phyloP scores from a whole-genome alignment of 495 filamentous ascomycete species.

The Emericellopsis terricola region DNA sequence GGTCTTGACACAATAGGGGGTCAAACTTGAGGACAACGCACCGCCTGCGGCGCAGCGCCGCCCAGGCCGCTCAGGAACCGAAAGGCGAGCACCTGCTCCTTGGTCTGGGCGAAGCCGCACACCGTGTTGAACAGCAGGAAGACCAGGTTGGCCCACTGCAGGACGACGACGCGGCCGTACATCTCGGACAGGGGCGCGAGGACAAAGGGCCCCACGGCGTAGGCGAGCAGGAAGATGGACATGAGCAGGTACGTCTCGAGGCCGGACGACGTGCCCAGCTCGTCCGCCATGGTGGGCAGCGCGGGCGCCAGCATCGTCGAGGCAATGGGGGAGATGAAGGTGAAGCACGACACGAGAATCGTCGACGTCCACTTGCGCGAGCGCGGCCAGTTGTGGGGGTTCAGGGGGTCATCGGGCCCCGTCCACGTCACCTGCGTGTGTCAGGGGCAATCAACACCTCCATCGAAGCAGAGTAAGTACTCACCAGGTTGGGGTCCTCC shows the following conservation, averaged over 20 bases:
- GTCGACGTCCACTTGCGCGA: constrained; percentile 34
- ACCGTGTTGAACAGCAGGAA: constrained; percentile 40
- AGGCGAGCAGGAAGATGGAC: constrained; percentile 61
- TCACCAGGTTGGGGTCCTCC: no score
- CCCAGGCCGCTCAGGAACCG: constrained; percentile 38
- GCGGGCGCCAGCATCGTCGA: constrained; percentile 61
- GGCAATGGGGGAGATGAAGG: constrained; percentile 49
- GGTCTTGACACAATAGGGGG: no score
- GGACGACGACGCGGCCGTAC: constrained; percentile 38
- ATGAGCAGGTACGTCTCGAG: constrained; percentile 41
- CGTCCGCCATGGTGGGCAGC: constrained; percentile 31
- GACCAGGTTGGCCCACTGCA: constrained; percentile 32
- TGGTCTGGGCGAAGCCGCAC: constrained; percentile 35
- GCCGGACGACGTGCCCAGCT: constrained; percentile 38
- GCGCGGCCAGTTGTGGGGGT: constrained; percentile 38
- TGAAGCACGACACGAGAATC: constrained; percentile 30
- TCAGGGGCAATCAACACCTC: no score
- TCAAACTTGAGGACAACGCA: no score
- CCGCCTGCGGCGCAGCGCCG: constrained; percentile 31
- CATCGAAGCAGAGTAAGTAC: no score
- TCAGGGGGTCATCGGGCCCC: constrained; percentile 36
- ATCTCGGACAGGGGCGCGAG: constrained; percentile 47
- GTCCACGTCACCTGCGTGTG: constrained; percentile 20
- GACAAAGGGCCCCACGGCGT: constrained; percentile 36
- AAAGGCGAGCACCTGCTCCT: constrained; percentile 33